Base-by-base conservation (phyloP, 768 basidiomycete genomes). In the Exidia glandulosa region DNA sequence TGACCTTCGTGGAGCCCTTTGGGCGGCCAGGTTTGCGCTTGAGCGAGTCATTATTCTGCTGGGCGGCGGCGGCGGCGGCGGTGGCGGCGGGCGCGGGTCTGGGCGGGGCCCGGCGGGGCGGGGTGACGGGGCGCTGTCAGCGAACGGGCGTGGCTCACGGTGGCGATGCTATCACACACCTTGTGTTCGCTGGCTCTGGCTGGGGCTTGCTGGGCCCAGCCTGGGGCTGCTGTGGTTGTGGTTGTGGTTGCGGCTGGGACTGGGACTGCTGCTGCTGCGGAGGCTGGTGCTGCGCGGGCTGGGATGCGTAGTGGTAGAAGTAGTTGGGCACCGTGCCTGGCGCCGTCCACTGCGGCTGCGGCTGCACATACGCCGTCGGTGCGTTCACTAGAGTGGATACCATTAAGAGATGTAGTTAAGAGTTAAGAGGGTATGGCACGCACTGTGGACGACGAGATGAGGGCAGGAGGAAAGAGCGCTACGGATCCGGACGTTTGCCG, bases 1-100 rank as follows among this genome's bases (percentile, higher is more conserved):
- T 77, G 41, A 70, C 72, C 32, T 45, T 45, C 19, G 41, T 13
- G 6, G 41, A 45, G 41, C 41, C 41, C 16, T 45, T 45, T 14
- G 41, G 41, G 6, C 41, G 9, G 9, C 41, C 41, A 10, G 41
- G 41, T 19, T 45, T 45, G 41, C 41, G 41, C 41, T 45, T 45
- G 10, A 45, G 41, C 7, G 41, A 45, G n/a, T n/a, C n/a, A n/a
- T n/a, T n/a, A n/a, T n/a, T n/a, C n/a, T n/a, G n/a, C n/a, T n/a
- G n/a, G n/a, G n/a, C n/a, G n/a, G n/a, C n/a, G n/a, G n/a, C n/a
- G n/a, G n/a, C n/a, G n/a, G n/a, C n/a, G n/a, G n/a, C n/a, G n/a
- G n/a, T n/a, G n/a, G n/a, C n/a, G n/a, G n/a, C n/a, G n/a, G n/a
- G n/a, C n/a, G n/a, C n/a, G n/a, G n/a, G n/a, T n/a, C n/a, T n/a